Conservation (phyloP, 768 basidiomycete species). For the Russula abietina region DNA sequence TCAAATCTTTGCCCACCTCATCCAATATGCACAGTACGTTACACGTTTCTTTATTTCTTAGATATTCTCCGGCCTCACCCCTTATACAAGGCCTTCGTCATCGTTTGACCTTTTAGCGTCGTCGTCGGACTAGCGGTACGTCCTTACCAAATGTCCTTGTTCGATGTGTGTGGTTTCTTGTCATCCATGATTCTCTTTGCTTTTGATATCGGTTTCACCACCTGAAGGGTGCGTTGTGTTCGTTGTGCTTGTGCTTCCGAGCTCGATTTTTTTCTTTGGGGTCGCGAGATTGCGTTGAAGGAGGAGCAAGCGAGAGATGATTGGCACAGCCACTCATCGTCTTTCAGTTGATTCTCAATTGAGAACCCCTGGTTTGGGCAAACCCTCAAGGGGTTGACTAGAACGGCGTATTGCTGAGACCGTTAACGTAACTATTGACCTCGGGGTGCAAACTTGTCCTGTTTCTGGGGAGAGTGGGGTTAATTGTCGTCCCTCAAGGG, state of each 20-base stretch:
- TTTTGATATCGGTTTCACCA: background rate
- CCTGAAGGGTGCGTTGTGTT: constrained; percentile 7
- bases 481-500: constrained; percentile 11
- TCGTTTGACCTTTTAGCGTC: background rate
- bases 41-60: background rate
- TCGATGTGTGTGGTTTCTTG: background rate
- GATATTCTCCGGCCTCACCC: background rate
- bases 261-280: background rate
- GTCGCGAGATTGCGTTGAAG: background rate
- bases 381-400: constrained; percentile 18
- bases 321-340: background rate
- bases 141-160: background rate
- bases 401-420: background rate
- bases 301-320: background rate
- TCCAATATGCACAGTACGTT: background rate
- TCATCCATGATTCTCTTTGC: background rate
- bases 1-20: background rate
- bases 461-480: background rate
- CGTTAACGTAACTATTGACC: background rate
- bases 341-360: background rate
- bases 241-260: too few relatives aligned
- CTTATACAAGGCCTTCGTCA: background rate
- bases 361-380: background rate
- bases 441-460: background rate
- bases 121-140: constrained; percentile 4